phyloP scores from a whole-genome alignment of 805 yeast species.

The Debaryomyces tyrocola region DNA sequence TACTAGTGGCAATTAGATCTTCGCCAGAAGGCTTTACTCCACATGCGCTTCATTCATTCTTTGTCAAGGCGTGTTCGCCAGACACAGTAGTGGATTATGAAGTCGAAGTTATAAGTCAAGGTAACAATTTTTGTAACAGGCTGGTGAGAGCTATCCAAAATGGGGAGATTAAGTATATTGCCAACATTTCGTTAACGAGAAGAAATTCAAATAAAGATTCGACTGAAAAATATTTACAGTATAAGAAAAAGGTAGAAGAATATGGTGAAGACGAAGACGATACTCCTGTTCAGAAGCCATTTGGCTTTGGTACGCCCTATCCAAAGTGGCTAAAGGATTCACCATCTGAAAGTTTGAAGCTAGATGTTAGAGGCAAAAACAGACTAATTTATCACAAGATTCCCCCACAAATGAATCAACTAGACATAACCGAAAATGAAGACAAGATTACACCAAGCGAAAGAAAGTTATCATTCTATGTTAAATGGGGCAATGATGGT shows the following conservation, averaged over 20 bases:
- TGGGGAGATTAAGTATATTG: constrained; percentile 24
- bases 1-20: constrained; percentile 30
- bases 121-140: constrained; percentile 36
- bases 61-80: constrained; percentile 21
- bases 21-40: constrained; percentile 32
- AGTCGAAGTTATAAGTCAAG: constrained; percentile 32
- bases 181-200: constrained; percentile 34
- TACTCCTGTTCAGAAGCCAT: constrained; percentile 25
- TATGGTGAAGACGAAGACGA: constrained; percentile 28
- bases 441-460: constrained; percentile 22
- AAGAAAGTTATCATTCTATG: constrained; percentile 24
- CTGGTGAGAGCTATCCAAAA: constrained; percentile 26
- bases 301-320: constrained; percentile 33
- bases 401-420: constrained; percentile 33
- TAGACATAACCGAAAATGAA: constrained; percentile 23
- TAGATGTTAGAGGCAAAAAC: constrained; percentile 12
- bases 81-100: constrained; percentile 25
- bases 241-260: constrained; percentile 18
- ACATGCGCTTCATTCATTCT: constrained; percentile 35
- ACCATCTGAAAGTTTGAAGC: constrained; percentile 10
- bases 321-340: constrained; percentile 29
- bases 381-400: constrained; percentile 24
- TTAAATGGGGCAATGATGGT: constrained; percentile 25
- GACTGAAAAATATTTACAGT: constrained; percentile 20
- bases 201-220: constrained; percentile 27